Evolutionary conservation across 2,329 filamentous ascomycete genomes (phyloP).

Genomic region (Alternaria brassicae): DNA sequence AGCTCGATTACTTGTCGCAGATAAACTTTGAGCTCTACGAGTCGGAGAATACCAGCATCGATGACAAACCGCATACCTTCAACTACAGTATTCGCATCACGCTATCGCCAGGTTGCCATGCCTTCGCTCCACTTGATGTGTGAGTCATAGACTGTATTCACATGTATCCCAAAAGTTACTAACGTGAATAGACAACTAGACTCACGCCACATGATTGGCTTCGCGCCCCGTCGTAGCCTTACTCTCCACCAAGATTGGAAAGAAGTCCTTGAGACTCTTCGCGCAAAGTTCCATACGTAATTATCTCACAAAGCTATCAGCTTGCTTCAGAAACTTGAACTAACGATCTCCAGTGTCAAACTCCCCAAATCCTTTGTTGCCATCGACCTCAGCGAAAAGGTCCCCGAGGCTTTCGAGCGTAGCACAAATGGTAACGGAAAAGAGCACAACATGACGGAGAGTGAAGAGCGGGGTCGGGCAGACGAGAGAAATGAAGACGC

Average conservation of each 20-base stretch:
- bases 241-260: constrained; percentile 96
- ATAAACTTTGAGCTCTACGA: constrained; percentile 99
- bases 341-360: constrained; percentile 51
- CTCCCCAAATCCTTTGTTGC: constrained; percentile 60
- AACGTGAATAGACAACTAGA: constrained; percentile 71
- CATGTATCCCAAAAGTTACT: constrained; percentile 3
- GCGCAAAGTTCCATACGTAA: constrained; percentile 94
- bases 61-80: constrained; percentile 73
- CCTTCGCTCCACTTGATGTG: constrained; percentile 94
- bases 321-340: not conserved
- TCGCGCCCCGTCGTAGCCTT: constrained; percentile 85
- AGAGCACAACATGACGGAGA: constrained; percentile 27
- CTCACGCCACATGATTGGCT: constrained; percentile 94
- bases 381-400: constrained; percentile 59
- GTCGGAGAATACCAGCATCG: constrained; percentile 72
- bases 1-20: constrained; percentile 95
- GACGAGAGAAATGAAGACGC: constrained; percentile 23
- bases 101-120: constrained; percentile 93
- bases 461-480: constrained; percentile 26
- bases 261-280: constrained; percentile 91
- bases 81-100: constrained; percentile 97
- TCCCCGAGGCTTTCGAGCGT: constrained; percentile 54
- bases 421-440: constrained; percentile 24
- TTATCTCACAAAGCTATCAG: constrained; percentile 44
- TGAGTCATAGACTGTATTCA: constrained; percentile 26